Evolutionary conservation across 441 rosid genomes (phyloP).

Genomic region (Erysimum cheiri): DNA sequence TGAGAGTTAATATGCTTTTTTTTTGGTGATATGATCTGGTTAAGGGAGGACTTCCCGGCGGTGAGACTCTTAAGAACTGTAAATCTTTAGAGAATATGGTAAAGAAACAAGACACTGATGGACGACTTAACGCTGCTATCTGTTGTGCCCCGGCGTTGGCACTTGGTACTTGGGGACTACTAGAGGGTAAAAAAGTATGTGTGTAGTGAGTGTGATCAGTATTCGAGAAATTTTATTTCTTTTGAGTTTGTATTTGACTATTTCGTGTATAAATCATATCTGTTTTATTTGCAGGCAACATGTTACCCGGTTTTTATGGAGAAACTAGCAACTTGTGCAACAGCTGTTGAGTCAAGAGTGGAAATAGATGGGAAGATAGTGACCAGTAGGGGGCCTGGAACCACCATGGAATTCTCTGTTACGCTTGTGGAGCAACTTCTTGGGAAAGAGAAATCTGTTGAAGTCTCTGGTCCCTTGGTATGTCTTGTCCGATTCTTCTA

Average conservation of each 20-base stretch:
- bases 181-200: conserved; percentile 77
- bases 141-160: conserved; percentile 92
- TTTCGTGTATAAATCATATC: not conserved
- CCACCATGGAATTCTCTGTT: conserved; percentile 89
- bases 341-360: conserved; percentile 85
- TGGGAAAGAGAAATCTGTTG: conserved; percentile 81
- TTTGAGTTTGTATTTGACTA: conserved; percentile 32
- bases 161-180: conserved; percentile 83
- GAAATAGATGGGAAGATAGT: conserved; percentile 75
- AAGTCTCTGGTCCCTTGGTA: conserved; percentile 79
- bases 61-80: conserved; percentile 71
- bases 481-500: conserved; percentile 11
- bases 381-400: conserved; percentile 95
- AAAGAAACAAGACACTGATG: conserved; percentile 76
- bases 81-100: conserved; percentile 65
- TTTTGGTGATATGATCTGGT: conserved; percentile 16
- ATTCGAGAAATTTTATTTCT: not conserved
- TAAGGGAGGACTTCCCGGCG: conserved; percentile 95
- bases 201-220: not conserved
- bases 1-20: not conserved
- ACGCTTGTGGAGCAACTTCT: conserved; percentile 71
- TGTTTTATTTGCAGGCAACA: conserved; percentile 63
- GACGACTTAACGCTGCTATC: conserved; percentile 78
- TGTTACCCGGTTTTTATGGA: conserved; percentile 86
- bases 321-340: conserved; percentile 64